Percentiles rank a stretch among this genome's conserved stretches.
Conservation (phyloP, 345 rosid species). For the Physaria fendleri region DNA sequence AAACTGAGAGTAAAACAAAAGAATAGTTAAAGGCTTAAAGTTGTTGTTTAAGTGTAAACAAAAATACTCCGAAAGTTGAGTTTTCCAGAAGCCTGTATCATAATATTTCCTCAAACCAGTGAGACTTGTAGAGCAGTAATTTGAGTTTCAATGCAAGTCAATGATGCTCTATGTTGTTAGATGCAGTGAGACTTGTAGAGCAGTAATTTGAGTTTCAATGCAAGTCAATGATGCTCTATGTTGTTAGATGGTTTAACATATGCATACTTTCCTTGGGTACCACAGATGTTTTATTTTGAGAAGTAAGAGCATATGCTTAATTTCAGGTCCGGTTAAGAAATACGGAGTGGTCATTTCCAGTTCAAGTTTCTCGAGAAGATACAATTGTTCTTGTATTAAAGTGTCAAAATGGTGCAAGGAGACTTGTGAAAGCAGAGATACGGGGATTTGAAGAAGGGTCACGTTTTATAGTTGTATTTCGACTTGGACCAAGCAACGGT, state of each 20-base stretch:
- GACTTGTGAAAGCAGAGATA: conserved; percentile 65
- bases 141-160: background rate
- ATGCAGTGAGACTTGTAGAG: conserved; percentile 8
- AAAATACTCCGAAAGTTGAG: too few relatives aligned
- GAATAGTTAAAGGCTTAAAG: background rate
- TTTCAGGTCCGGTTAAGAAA: conserved; percentile 65
- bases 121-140: conserved; percentile 12
- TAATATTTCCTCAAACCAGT: background rate
- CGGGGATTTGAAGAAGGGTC: conserved; percentile 99
- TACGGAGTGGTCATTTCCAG: conserved; percentile 92
- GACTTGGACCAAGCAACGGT: conserved; percentile 72
- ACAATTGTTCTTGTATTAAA: conserved; percentile 74
- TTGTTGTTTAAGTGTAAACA: background rate
- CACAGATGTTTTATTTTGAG: conserved; percentile 11
- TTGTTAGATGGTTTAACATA: conserved; percentile 14
- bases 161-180: conserved; percentile 6
- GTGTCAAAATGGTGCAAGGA: conserved; percentile 47
- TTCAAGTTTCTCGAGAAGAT: conserved; percentile 79
- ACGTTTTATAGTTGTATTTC: conserved; percentile 85
- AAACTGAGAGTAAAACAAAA: background rate
- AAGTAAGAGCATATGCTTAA: background rate
- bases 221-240: background rate
- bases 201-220: conserved; percentile 5
- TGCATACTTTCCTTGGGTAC: background rate
- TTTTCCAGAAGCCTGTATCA: conserved; percentile 20